Percentiles rank a stretch among this genome's conserved stretches.
These are phyloP conservation scores for Microdochium nivale DNA, from an alignment of 2,329 filamentous ascomycete genomes.

Conservation along the genomic window DNA sequence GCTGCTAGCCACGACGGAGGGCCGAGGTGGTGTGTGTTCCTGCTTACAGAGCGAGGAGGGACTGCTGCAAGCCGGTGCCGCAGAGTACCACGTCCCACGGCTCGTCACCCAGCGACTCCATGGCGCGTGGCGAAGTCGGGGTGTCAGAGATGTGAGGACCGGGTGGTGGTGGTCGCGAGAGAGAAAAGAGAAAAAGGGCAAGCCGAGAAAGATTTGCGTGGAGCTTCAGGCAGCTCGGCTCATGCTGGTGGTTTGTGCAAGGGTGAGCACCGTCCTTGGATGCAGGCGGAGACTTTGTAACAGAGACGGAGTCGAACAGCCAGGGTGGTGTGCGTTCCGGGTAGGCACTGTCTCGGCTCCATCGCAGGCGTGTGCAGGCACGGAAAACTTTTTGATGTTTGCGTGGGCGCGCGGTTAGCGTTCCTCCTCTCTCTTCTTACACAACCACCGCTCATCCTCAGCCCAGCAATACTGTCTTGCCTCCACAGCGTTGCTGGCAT, in stretches of 20 bases:
- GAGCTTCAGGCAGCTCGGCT: not conserved
- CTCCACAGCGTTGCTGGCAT: conserved; percentile 22
- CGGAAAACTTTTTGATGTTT: not conserved
- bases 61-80: conserved; percentile 71
- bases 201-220: not conserved
- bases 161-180: conserved; percentile 4
- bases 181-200: conserved; percentile 2
- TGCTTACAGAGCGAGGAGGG: conserved; percentile 68
- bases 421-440: conserved; percentile 9
- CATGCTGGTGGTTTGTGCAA: not conserved
- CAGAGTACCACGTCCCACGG: conserved; percentile 73
- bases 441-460: conserved; percentile 16
- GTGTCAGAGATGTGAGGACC: not conserved
- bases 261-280: too few species aligned
- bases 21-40: conserved; percentile 1
- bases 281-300: too few species aligned
- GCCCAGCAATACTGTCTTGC: conserved; percentile 15
- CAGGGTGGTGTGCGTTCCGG: not conserved
- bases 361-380: not conserved
- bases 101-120: conserved; percentile 69
- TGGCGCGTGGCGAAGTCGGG: conserved; percentile 21
- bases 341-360: not conserved
- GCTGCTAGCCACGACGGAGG: conserved; percentile 3
- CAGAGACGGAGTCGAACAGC: not conserved
- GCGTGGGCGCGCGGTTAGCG: not conserved